Base-by-base conservation (phyloP, 2,329 filamentous ascomycete species). In the Magnaporthiopsis incrustans region DNA sequence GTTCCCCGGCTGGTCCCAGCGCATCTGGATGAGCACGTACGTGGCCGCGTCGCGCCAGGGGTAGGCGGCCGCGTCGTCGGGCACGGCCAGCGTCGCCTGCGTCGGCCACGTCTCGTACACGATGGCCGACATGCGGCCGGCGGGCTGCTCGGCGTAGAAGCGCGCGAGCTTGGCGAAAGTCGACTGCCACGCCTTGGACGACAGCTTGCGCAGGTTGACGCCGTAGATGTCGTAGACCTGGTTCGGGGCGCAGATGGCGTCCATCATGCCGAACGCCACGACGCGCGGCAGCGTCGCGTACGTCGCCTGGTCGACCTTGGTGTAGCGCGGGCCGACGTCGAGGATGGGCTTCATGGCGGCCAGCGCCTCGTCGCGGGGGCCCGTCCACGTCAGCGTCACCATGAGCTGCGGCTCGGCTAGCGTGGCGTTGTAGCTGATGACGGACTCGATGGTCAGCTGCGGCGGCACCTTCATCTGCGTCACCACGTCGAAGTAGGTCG, bases 71-170 rank as follows among this genome's bases (percentile, higher is more conserved):
- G 11, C 33, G 33, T 35, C 11, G 33, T 35, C 33, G 10, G 10
- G 11, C 33, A 35, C 11, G 33, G 33, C 12, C 11, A 12, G 33
- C 33, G 33, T 12, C 8, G 33, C 33, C 33, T 35, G 33, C 33
- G 33, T 35, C 11, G 33, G 33, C 33, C 11, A 35, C 33, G 10
- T 35, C 8, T 35, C 33, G 33, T 35, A 35, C 33, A 38, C 2
- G 35, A 38, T 18, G 35, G 35, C 35, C 14, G 33, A 35, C 10
- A 12, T 12, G 33, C 33, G 33, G 33, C 33, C 33, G 1, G 78
- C 59, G 76, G 77, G 61, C 71, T 70, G 12, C 73, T 70, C 12
- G 76, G 75, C 65, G 33, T 35, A 35, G 33, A 35, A 35, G 33
- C 8, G 33, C 33, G 33, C 10, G 33, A 30, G 27, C 27, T 30